phyloP scores from a whole-genome alignment of 129 eudicot genomes.

The Artemisia annua region DNA sequence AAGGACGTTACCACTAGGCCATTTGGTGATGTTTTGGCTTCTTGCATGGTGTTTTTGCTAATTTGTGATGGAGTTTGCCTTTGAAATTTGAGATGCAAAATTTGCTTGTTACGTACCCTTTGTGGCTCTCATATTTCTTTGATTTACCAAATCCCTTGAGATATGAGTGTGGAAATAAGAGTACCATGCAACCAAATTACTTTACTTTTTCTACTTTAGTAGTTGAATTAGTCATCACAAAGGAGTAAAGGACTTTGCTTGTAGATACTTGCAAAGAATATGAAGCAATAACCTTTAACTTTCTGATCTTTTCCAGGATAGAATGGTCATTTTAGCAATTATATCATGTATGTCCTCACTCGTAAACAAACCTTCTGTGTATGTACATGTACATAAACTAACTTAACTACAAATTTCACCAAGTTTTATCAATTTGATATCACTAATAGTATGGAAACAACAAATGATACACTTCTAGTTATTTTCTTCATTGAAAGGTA shows the following conservation, averaged over 20 bases:
- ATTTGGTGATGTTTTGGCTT: too few species aligned
- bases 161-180: slow-evolving; percentile 40
- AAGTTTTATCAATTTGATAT: too few species aligned
- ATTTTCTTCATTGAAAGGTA: too few species aligned
- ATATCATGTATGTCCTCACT: neutral
- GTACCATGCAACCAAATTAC: slow-evolving; percentile 30
- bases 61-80: slow-evolving; percentile 8
- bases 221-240: slow-evolving; percentile 28
- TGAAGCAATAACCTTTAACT: slow-evolving; percentile 6
- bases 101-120: slow-evolving; percentile 13
- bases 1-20: too few species aligned
- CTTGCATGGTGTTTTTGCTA: neutral
- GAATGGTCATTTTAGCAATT: neutral
- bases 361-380: neutral
- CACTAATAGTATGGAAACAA: too few species aligned
- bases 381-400: neutral
- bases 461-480: too few species aligned
- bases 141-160: slow-evolving; percentile 33
- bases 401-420: too few species aligned
- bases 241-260: slow-evolving; percentile 57
- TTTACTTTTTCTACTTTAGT: slow-evolving; percentile 33
- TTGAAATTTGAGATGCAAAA: slow-evolving; percentile 18
- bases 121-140: slow-evolving; percentile 12
- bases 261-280: slow-evolving; percentile 8
- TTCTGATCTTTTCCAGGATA: neutral